Evolutionary conservation across 768 basidiomycete genomes (phyloP).

Genomic region (Gloeophyllum trabeum): DNA sequence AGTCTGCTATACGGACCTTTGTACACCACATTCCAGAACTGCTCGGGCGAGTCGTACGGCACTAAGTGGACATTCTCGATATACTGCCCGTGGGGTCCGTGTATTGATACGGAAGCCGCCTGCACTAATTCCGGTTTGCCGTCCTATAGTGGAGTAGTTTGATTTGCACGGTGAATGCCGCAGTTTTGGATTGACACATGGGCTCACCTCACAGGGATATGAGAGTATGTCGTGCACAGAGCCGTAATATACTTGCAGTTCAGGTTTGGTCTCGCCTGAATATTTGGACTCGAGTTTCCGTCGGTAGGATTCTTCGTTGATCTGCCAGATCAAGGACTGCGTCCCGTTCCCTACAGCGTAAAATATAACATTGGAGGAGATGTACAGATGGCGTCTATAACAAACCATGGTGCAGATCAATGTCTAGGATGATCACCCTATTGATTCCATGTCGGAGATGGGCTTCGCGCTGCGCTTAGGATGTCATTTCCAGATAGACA

Average conservation of each 20-base stretch:
- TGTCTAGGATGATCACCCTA: constrained; percentile 80
- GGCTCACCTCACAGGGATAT: constrained; percentile 80
- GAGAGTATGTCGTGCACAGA: constrained; percentile 91
- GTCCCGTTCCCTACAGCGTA: constrained; percentile 73
- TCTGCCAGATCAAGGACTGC: constrained; percentile 82
- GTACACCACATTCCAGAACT: constrained; percentile 74
- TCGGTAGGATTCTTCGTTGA: constrained; percentile 80
- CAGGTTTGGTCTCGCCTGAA: constrained; percentile 24
- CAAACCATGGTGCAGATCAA: constrained; percentile 83
- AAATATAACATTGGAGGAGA: neutral
- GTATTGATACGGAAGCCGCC: constrained; percentile 75
- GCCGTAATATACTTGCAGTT: constrained; percentile 72
- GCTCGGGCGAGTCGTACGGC: constrained; percentile 53
- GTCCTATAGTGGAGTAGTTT: constrained; percentile 35
- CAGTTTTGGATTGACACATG: too few relatives aligned
- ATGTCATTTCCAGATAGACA: neutral
- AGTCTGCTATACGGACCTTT: constrained; percentile 49
- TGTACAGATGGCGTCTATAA: neutral
- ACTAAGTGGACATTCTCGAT: constrained; percentile 83
- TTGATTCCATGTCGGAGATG: constrained; percentile 71
- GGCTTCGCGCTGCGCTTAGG: constrained; percentile 32
- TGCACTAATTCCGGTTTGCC: constrained; percentile 70
- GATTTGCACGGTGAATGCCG: neutral
- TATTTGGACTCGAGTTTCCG: constrained; percentile 45
- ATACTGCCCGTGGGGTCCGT: constrained; percentile 76